phyloP scores from a whole-genome alignment of 2,329 filamentous ascomycete genomes.

The Botrytis aclada region DNA sequence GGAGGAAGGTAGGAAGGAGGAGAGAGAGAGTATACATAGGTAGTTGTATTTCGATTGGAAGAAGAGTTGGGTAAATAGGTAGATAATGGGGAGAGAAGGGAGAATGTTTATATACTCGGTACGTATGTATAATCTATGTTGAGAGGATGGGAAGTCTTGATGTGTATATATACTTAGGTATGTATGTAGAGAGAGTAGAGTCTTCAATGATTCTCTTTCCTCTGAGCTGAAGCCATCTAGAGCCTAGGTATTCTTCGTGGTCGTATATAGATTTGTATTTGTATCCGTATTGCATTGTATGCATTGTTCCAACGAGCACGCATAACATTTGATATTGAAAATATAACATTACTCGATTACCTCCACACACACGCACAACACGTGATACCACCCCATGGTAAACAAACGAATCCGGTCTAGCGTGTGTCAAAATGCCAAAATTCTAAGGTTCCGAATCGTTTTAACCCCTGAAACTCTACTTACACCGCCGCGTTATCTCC shows the following conservation, averaged over 20 bases:
- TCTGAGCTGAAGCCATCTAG: too few relatives aligned
- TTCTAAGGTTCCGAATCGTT: not conserved
- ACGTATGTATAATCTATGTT: too few relatives aligned
- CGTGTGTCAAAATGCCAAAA: not conserved
- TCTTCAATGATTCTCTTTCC: not conserved
- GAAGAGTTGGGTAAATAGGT: too few relatives aligned
- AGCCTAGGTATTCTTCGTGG: not conserved
- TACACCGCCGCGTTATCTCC: conserved; percentile 15
- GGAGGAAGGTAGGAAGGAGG: not conserved
- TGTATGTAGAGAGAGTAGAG: not conserved
- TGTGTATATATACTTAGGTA: too few relatives aligned
- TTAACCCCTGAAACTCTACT: conserved; percentile 2
- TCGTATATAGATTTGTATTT: not conserved
- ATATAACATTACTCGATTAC: too few relatives aligned
- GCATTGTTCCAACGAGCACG: not conserved
- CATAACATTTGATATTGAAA: not conserved
- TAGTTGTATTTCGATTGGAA: too few relatives aligned
- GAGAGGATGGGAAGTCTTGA: too few relatives aligned
- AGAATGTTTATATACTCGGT: too few relatives aligned
- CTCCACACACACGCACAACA: not conserved
- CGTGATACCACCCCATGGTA: not conserved
- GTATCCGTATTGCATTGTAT: too few relatives aligned
- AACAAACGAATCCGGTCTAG: not conserved
- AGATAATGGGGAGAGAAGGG: too few relatives aligned
- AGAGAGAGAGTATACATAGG: not conserved